Conservation (phyloP, 306 rosid genomes). For the Prunus mongolica region DNA sequence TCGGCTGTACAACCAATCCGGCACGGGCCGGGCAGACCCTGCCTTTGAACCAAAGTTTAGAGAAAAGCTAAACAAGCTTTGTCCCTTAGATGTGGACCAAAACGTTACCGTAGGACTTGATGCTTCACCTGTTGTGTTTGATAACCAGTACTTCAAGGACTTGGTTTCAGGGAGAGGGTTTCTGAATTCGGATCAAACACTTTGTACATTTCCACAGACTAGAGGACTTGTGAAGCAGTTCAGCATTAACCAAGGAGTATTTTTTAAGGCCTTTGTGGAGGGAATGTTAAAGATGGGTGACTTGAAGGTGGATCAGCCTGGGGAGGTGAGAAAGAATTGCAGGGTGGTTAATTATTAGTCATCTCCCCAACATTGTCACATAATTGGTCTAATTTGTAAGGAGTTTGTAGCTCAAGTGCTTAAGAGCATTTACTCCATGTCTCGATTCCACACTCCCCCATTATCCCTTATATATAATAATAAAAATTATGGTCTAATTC, state of each 20-base stretch:
- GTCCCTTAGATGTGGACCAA: slow-evolving; percentile 69
- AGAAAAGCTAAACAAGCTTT: slow-evolving; percentile 48
- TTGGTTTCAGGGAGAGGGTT: slow-evolving; percentile 77
- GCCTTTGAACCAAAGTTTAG: slow-evolving; percentile 51
- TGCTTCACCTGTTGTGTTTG: slow-evolving; percentile 64
- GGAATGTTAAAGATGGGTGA: slow-evolving; percentile 91
- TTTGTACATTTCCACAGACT: slow-evolving; percentile 46
- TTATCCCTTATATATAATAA: too few relatives aligned
- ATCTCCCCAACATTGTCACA: background rate
- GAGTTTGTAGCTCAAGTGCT: too few relatives aligned
- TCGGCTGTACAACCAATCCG: slow-evolving; percentile 82
- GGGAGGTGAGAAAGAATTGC: slow-evolving; percentile 78
- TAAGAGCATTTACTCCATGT: too few relatives aligned
- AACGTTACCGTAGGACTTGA: slow-evolving; percentile 73
- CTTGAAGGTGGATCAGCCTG: slow-evolving; percentile 57
- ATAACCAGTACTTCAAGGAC: slow-evolving; percentile 90
- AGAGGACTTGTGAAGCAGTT: slow-evolving; percentile 44
- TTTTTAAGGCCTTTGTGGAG: slow-evolving; percentile 60
- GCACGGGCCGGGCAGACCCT: slow-evolving; percentile 71
- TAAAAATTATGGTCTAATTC: too few relatives aligned
- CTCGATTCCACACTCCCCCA: too few relatives aligned
- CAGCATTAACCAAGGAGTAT: slow-evolving; percentile 35
- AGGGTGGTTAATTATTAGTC: slow-evolving; percentile 46
- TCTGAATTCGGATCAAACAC: slow-evolving; percentile 84
- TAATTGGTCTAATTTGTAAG: too few relatives aligned